Conservation (phyloP, 2,329 filamentous ascomycete genomes). For the Hypoxylon sp. region DNA sequence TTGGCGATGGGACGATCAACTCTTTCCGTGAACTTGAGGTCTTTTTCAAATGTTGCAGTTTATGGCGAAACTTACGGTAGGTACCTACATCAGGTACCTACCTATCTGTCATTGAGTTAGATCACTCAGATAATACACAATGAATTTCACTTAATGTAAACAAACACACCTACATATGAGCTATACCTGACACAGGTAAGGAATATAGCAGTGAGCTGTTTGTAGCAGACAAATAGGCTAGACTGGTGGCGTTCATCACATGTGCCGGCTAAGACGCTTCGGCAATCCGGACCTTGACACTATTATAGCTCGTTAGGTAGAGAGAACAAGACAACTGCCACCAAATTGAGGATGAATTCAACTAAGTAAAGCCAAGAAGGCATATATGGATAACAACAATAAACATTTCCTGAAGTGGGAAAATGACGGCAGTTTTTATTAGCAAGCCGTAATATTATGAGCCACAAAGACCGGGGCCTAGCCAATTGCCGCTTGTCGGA, state of each 20-base stretch:
- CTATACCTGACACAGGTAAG: neutral
- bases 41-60: neutral
- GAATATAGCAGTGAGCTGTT: neutral
- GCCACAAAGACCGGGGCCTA: neutral
- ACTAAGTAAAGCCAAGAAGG: conserved; percentile 7
- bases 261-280: conserved; percentile 4
- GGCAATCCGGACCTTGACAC: conserved; percentile 6
- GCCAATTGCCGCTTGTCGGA: conserved; percentile 20
- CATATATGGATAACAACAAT: conserved; percentile 1
- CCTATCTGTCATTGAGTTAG: neutral
- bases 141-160: neutral
- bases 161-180: neutral
- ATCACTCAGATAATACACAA: neutral
- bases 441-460: conserved; percentile 6
- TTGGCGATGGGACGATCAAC: neutral
- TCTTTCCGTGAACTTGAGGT: neutral
- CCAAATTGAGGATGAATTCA: neutral
- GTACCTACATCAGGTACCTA: neutral
- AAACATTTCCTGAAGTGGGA: conserved; percentile 8
- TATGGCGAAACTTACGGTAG: neutral
- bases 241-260: conserved; percentile 2
- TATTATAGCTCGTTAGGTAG: neutral
- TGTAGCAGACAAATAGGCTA: neutral
- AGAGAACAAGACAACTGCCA: neutral
- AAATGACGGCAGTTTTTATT: conserved; percentile 11